phyloP scores from a whole-genome alignment of 179 eudicot genomes.

The Silene vulgaris region DNA sequence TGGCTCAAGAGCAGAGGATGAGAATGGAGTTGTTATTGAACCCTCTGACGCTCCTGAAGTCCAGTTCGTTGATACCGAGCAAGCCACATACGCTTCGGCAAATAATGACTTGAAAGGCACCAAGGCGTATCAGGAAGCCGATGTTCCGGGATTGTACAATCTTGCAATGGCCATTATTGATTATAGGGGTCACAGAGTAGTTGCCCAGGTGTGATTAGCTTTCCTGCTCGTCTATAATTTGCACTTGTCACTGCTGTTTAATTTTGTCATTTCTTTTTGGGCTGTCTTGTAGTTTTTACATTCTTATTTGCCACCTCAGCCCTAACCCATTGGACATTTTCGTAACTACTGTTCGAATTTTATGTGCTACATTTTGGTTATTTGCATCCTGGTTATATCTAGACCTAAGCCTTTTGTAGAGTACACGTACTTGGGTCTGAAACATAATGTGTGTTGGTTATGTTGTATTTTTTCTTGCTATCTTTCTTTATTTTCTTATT shows the following conservation, averaged over 20 bases:
- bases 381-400: neutral
- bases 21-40: constrained; percentile 31
- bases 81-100: constrained; percentile 98
- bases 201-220: constrained; percentile 75
- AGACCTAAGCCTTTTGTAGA: neutral
- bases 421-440: neutral
- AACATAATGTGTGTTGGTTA: neutral
- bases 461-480: neutral
- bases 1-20: constrained; percentile 34
- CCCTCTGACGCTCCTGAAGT: constrained; percentile 50
- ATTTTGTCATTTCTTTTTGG: neutral
- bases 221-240: constrained; percentile 4
- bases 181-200: constrained; percentile 94
- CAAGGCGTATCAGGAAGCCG: constrained; percentile 96
- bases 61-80: constrained; percentile 87
- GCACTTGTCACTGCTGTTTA: neutral
- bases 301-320: neutral
- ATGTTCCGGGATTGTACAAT: constrained; percentile 88
- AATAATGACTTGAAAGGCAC: constrained; percentile 98
- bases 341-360: neutral
- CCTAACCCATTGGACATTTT: neutral
- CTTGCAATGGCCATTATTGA: constrained; percentile 99
- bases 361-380: neutral
- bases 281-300: neutral
- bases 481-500: neutral